A percentile compares a stretch with the other conserved stretches of the same genome.
Conservation (phyloP, 352 stramenopile species). For the Discostella stelligera region DNA sequence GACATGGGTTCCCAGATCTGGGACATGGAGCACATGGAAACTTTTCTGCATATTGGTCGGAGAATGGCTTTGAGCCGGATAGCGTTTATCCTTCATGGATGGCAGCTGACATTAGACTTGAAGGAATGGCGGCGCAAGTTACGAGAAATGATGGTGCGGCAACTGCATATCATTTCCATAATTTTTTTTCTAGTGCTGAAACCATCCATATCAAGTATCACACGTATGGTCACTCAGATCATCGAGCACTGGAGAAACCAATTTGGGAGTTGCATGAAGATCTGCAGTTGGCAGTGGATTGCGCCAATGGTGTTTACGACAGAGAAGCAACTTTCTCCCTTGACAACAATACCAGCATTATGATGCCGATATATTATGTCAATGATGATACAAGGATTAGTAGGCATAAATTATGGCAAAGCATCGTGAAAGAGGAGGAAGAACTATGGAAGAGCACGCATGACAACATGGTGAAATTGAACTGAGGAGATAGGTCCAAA, state of each 20-base stretch:
- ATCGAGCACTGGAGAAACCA: slow-evolving; percentile 26
- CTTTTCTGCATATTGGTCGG: slow-evolving; percentile 8
- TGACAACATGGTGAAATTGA: background rate
- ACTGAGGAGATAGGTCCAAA: no score
- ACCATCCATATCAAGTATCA: slow-evolving; percentile 52
- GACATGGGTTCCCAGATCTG: slow-evolving; percentile 14
- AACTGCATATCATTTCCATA: slow-evolving; percentile 65
- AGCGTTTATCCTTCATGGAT: slow-evolving; percentile 36
- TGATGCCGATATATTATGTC: slow-evolving; percentile 33
- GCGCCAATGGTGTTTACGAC: slow-evolving; percentile 11
- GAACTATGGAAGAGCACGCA: slow-evolving; percentile 10
- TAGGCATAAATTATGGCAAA: slow-evolving; percentile 36
- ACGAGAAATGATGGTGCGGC: slow-evolving; percentile 17
- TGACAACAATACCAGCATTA: slow-evolving; percentile 1
- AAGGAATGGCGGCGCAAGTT: background rate
- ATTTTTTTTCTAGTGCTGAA: slow-evolving; percentile 56
- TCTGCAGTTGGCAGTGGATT: slow-evolving; percentile 35
- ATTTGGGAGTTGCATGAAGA: slow-evolving; percentile 34
- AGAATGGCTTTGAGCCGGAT: background rate
- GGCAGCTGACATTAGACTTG: slow-evolving; percentile 25
- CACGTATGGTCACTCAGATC: slow-evolving; percentile 51
- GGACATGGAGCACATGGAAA: slow-evolving; percentile 8
- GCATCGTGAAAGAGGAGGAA: slow-evolving; percentile 39
- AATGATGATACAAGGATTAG: slow-evolving; percentile 22
- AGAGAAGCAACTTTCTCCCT: slow-evolving; percentile 6